phyloP scores from a whole-genome alignment of 495 filamentous ascomycete species.

The Aspergillus nidulans region DNA sequence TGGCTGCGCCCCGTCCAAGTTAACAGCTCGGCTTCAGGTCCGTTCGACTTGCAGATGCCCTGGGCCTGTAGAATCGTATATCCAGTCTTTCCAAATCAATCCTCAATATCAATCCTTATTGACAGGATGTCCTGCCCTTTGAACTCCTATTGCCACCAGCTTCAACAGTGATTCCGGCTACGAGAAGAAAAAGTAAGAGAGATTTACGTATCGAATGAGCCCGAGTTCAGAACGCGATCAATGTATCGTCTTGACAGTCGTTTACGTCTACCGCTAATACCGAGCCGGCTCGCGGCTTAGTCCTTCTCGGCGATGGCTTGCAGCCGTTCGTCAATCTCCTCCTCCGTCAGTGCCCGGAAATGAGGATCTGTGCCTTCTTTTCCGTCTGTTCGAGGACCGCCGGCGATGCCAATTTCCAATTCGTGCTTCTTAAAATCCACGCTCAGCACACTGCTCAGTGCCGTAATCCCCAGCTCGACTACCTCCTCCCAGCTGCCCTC shows the following conservation, averaged over 20 bases:
- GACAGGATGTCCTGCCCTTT: background rate
- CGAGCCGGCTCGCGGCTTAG: conserved; percentile 41
- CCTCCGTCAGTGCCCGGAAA: conserved; percentile 89
- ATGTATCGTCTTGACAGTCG: conserved; percentile 15
- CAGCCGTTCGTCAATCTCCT: conserved; percentile 96
- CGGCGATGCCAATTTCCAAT: conserved; percentile 95
- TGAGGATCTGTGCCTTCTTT: conserved; percentile 69
- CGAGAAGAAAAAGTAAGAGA: conserved; percentile 16
- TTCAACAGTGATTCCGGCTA: conserved; percentile 12
- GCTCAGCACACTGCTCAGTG: conserved; percentile 90
- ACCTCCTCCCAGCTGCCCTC: conserved; percentile 96
- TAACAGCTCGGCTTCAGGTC: background rate
- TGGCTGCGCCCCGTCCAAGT: conserved; percentile 1
- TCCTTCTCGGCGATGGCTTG: conserved; percentile 99
- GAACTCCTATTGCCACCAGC: conserved; percentile 14
- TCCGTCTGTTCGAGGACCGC: conserved; percentile 73
- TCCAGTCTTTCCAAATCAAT: background rate
- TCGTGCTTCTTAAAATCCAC: conserved; percentile 99
- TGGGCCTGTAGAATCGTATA: conserved; percentile 14
- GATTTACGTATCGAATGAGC: conserved; percentile 1
- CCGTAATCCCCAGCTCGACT: conserved; percentile 90
- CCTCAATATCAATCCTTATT: background rate
- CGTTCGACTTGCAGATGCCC: background rate
- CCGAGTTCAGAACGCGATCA: conserved; percentile 12
- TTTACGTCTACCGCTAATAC: conserved; percentile 19